Base-by-base conservation (phyloP, 2,329 filamentous ascomycete genomes). In the Zasmidium angulare region DNA sequence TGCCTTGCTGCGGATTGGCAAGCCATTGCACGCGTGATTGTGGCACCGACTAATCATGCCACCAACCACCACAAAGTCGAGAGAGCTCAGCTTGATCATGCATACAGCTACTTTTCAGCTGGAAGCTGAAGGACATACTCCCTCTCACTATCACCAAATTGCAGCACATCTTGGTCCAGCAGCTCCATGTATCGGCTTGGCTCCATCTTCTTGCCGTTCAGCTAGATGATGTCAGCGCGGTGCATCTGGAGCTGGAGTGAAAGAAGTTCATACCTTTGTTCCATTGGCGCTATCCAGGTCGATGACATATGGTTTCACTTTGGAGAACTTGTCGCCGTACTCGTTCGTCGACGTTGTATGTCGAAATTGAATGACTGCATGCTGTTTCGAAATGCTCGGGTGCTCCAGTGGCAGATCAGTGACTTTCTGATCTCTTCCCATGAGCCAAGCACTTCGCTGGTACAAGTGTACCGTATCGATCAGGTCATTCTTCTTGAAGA, bases 91-190 rank as follows among this genome's bases (percentile, higher is more conserved):
- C 36, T 43, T 43, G 7, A 43, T 43, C 26, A 29, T 6, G 26
- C 26, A 29, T 17, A 43, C n/a, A 17, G 36, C 51, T 53, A 61
- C 36, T 58, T 62, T 20, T 66, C 62, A 14, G 56, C 63, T 26
- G 85, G 83, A 59, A 97, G 82, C 90, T 98, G 95, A 60, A 98
- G 75, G n/a, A 99, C 91, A 75, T 98, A 99, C 76, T 99, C 95
- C 69, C 92, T 85, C 60, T 90, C 89, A 72, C 91, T 96, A 60
- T 89, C 83, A 10, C 93, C 95, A 77, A 99, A 96, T 71, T 86
- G 86, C 59, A 99, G 75, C 72, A 99, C 86, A 75, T 99, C 95
- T 77, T 92, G 93, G 73, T 95, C 89, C 72, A 88, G 84, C 57
- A 98, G 76, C 76, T 99, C 93, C 54, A 96, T 79, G 74, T 92